Evolutionary conservation across 1,139 yeast species (phyloP), one percentile per base, ranked within the genome.

Genomic region (Blastobotrys aristatus): DNA sequence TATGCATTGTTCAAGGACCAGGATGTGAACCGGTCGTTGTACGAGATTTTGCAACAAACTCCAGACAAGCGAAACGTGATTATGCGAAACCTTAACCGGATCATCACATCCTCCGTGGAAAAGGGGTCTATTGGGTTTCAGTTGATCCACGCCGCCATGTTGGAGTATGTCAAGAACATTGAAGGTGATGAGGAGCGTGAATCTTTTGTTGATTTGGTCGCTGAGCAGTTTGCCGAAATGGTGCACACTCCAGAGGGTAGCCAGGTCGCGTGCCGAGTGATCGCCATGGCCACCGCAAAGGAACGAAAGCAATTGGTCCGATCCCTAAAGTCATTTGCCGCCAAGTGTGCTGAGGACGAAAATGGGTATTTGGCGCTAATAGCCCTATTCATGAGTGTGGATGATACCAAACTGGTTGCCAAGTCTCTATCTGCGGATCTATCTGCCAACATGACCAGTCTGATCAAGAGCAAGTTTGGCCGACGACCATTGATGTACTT

Each of bases 71-170:
- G 86, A 63, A 84, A 77, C 53, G 74, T 84, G 52, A 79, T 92
- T 53, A 76, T 89, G 66, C 74, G 78, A 57, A 90, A 92, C 66
- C 74, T 92, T 63, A 75, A 73, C 57, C 89, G 88, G 53, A 88
- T 96, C 8, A 87, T 92, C 54, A 80, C 84, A 31, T 92, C 96
- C 2, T 84, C 97, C 8, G 95, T 92, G 46, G 92, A 84, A 65
- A 92, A 92, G 68, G 97, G 97, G 6, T 87, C 96, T 4, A 85
- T 95, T 40, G 97, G 98, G 35, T 92, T 92, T 75, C 95, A 90
- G 65, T 85, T 92, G 57, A 77, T 92, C 62, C 98, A 92, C 66
- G 96, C 97, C 30, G 97, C 95, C 45, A 89, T 92, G 96, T 81
- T 76, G 62, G 96, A 92, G 65, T 89, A 86, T 60, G 78, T 81